Evolutionary conservation across 2,329 filamentous ascomycete genomes (phyloP).

Genomic region (Biscogniauxia mediterranea): DNA sequence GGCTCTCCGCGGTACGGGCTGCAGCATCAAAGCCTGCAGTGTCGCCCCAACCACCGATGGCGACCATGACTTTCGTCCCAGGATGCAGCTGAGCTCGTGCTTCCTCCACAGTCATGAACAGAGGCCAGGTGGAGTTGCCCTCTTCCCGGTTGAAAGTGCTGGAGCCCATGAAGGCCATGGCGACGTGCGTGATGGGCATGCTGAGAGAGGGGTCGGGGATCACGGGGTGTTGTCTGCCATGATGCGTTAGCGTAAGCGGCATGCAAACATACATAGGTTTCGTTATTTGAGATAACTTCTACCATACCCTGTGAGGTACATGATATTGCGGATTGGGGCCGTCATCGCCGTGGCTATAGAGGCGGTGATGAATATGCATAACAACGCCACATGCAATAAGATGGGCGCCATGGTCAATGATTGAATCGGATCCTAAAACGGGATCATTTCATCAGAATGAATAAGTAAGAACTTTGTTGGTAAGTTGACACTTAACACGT

Average conservation of each 20-base stretch:
- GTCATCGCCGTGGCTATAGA: conserved; percentile 15
- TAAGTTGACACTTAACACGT: background rate
- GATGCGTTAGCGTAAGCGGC: background rate
- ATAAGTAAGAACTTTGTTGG: background rate
- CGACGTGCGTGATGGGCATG: conserved; percentile 50
- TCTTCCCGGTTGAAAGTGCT: conserved; percentile 47
- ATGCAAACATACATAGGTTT: background rate
- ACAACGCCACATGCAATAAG: conserved; percentile 11
- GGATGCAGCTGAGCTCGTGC: conserved; percentile 52
- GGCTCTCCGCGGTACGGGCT: conserved; percentile 45
- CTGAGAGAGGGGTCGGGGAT: conserved; percentile 35
- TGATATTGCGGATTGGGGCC: conserved; percentile 29
- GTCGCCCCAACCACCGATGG: conserved; percentile 66
- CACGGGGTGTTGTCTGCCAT: conserved; percentile 30
- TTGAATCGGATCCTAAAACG: background rate
- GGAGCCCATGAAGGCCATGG: conserved; percentile 53
- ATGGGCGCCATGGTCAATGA: conserved; percentile 6
- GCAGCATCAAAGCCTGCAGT: conserved; percentile 53
- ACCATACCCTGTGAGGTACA: conserved; percentile 34
- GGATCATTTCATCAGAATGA: conserved; percentile 3
- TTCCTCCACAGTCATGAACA: conserved; percentile 49
- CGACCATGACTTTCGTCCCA: conserved; percentile 58
- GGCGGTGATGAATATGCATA: conserved; percentile 13
- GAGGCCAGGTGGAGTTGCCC: conserved; percentile 44
- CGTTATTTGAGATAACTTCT: no score